Conservation (phyloP, 2,329 filamentous ascomycete species). For the Blastomyces parvus region DNA sequence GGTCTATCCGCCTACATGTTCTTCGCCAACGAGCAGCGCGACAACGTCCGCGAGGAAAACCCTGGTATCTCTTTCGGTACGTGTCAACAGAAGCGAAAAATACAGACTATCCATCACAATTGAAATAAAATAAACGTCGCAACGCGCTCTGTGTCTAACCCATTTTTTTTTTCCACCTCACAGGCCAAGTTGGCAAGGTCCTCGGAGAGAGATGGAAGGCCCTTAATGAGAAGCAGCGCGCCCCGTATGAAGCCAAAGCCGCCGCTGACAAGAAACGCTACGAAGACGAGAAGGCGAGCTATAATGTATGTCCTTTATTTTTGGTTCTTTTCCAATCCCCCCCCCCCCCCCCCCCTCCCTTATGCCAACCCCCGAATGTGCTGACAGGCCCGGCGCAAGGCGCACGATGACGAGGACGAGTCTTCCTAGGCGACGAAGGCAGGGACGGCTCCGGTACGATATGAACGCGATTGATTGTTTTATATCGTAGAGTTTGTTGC, state of each 20-base stretch:
- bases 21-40: constrained; percentile 98
- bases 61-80: constrained; percentile 91
- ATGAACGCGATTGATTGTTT: neutral
- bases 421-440: constrained; percentile 11
- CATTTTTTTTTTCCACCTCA: constrained; percentile 5
- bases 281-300: constrained; percentile 93
- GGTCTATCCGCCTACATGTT: constrained; percentile 99
- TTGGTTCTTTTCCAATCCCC: neutral
- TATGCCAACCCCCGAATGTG: constrained; percentile 6
- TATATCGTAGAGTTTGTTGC: constrained; percentile 4
- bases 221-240: constrained; percentile 82
- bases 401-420: constrained; percentile 17
- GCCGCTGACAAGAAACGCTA: constrained; percentile 97
- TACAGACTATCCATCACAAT: neutral
- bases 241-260: constrained; percentile 94
- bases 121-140: too few relatives aligned
- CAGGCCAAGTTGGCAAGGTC: constrained; percentile 92
- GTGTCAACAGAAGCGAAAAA: constrained; percentile 17
- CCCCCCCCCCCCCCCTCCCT: neutral
- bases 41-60: constrained; percentile 97
- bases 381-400: constrained; percentile 11
- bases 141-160: neutral
- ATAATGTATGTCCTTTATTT: constrained; percentile 57
- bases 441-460: neutral
- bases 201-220: constrained; percentile 99